A percentile compares a stretch with the other conserved stretches of the same genome.
Conservation (phyloP, 2,329 filamentous ascomycete genomes). For the Aaosphaeria arxii region DNA sequence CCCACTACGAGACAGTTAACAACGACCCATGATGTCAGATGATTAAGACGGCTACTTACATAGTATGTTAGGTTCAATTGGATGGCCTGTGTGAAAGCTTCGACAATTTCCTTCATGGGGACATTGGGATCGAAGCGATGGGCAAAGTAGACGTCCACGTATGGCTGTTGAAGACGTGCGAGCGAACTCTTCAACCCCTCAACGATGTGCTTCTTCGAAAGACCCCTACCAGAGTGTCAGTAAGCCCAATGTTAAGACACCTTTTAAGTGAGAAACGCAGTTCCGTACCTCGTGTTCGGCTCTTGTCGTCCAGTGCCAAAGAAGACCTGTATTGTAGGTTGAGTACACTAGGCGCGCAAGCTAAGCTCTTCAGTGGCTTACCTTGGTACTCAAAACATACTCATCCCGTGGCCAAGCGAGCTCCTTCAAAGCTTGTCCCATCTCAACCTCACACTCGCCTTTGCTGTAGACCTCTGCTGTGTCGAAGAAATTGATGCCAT, state of each 20-base stretch:
- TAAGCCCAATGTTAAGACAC: too few species aligned
- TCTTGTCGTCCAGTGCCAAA: constrained; percentile 58
- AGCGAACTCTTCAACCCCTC: constrained; percentile 59
- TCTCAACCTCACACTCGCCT: constrained; percentile 62
- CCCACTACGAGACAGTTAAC: constrained; percentile 52
- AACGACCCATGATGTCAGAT: neutral
- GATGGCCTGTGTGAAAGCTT: constrained; percentile 51
- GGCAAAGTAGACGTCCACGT: constrained; percentile 64
- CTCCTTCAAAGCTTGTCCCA: constrained; percentile 49
- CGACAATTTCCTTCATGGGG: constrained; percentile 62
- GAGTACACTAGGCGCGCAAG: neutral
- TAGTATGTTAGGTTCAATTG: constrained; percentile 57
- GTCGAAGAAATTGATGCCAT: constrained; percentile 52
- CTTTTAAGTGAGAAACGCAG: constrained; percentile 24
- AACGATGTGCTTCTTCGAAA: constrained; percentile 51
- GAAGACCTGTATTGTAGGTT: constrained; percentile 38
- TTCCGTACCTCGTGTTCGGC: constrained; percentile 49
- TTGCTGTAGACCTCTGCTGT: constrained; percentile 54
- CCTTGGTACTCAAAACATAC: constrained; percentile 37
- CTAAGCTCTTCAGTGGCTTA: neutral
- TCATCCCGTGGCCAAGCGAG: constrained; percentile 48
- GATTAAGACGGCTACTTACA: neutral
- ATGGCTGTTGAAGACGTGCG: constrained; percentile 60
- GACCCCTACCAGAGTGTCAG: constrained; percentile 25
- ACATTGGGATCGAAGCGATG: constrained; percentile 58